phyloP scores from a whole-genome alignment of 306 rosid species.

The Rosa persica region DNA sequence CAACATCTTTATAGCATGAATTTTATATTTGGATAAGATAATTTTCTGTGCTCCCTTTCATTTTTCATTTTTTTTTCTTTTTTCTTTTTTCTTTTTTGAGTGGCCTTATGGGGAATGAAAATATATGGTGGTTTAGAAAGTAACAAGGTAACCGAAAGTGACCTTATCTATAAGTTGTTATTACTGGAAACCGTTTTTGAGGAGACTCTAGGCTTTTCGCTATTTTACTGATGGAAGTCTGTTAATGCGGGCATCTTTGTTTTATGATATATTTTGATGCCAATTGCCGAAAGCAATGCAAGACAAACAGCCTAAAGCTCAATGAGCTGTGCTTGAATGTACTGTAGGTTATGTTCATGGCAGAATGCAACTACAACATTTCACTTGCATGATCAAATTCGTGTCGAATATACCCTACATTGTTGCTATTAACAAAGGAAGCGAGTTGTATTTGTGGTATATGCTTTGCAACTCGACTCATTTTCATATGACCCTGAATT shows the following conservation, averaged over 20 bases:
- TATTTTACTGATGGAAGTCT: too few species aligned
- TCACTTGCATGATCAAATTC: neutral
- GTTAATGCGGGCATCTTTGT: too few species aligned
- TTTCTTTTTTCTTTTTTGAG: too few species aligned
- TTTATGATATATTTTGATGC: neutral
- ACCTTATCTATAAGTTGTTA: too few species aligned
- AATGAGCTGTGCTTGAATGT: neutral
- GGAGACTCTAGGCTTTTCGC: too few species aligned
- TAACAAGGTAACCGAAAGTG: too few species aligned
- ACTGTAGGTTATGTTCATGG: neutral
- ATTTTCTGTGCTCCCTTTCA: too few species aligned
- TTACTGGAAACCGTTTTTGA: neutral
- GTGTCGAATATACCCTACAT: neutral
- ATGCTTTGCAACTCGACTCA: neutral
- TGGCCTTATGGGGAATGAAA: too few species aligned
- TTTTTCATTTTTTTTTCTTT: too few species aligned
- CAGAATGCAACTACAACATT: neutral
- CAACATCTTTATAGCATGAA: too few species aligned
- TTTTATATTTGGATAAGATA: too few species aligned
- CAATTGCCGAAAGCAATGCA: neutral
- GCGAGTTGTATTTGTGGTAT: neutral
- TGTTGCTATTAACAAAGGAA: neutral
- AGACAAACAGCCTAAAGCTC: neutral
- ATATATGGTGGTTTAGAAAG: too few species aligned
- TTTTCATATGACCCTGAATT: neutral